Conservation (phyloP, 2,329 filamentous ascomycete genomes). For the Arthrobotrys megalospora region DNA sequence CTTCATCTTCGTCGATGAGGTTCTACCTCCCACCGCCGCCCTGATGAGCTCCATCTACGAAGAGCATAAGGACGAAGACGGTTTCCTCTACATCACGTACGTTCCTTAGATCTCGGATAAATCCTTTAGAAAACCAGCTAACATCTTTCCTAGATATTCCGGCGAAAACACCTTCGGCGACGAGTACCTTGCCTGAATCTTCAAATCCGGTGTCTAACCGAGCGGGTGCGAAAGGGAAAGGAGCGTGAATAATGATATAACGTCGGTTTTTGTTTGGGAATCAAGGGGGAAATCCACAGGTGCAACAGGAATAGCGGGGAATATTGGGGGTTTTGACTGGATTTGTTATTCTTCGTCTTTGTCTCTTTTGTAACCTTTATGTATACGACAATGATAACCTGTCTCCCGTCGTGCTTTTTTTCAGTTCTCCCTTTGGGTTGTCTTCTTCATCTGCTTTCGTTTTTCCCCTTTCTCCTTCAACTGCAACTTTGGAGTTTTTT, state of each 20-base stretch:
- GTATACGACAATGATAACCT: constrained; percentile 56
- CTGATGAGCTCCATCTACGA: constrained; percentile 99
- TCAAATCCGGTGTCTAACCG: constrained; percentile 44
- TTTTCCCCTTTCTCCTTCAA: constrained; percentile 38
- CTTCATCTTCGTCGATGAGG: constrained; percentile 99
- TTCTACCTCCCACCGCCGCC: constrained; percentile 93
- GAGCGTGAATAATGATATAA: constrained; percentile 37
- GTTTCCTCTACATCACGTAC: constrained; percentile 93
- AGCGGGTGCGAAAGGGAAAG: constrained; percentile 28
- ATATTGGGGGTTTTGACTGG: constrained; percentile 36
- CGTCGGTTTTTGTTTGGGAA: constrained; percentile 34
- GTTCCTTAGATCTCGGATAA: constrained; percentile 65
- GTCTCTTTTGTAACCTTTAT: constrained; percentile 46
- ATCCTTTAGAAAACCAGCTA: constrained; percentile 63
- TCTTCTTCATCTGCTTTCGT: constrained; percentile 25
- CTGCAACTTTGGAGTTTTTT: constrained; percentile 54
- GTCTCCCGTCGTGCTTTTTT: constrained; percentile 20
- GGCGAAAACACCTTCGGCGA: constrained; percentile 98
- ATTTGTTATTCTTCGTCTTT: constrained; percentile 34
- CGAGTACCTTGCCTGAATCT: constrained; percentile 64
- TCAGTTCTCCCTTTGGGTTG: constrained; percentile 18
- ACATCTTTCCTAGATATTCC: constrained; percentile 77
- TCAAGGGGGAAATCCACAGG: constrained; percentile 29
- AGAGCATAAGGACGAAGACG: constrained; percentile 91
- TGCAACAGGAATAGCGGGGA: constrained; percentile 45